Percentiles rank a stretch among this genome's conserved stretches.
phyloP scores from a whole-genome alignment of 2,329 filamentous ascomycete genomes.

The Westerdykella aurantiaca region DNA sequence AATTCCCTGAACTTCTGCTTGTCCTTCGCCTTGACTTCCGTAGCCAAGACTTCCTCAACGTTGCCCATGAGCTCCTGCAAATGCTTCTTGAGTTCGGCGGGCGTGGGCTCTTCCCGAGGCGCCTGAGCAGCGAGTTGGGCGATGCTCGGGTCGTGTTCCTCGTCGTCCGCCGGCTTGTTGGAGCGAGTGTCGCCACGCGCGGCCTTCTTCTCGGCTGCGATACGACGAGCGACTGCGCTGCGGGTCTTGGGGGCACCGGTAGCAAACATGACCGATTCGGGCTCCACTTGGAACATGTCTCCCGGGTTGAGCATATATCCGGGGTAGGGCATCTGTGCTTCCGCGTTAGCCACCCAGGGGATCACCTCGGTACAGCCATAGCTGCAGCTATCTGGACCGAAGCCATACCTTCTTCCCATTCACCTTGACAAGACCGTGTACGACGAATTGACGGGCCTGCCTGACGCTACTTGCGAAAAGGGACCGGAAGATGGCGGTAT shows the following conservation, averaged over 20 bases:
- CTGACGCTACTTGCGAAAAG: conserved; percentile 89
- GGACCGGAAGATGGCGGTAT: conserved; percentile 90
- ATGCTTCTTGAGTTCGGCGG: conserved; percentile 28
- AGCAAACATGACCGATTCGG: conserved; percentile 80
- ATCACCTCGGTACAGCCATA: background rate
- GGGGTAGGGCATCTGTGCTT: conserved; percentile 73
- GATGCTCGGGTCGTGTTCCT: conserved; percentile 9
- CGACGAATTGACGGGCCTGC: conserved; percentile 89
- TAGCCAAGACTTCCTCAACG: conserved; percentile 56
- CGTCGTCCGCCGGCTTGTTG: conserved; percentile 7
- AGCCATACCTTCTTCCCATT: conserved; percentile 82
- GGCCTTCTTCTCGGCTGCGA: conserved; percentile 27
- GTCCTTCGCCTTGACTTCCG: conserved; percentile 59
- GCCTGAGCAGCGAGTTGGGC: conserved; percentile 3
- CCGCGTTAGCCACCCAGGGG: background rate
- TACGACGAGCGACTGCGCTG: conserved; percentile 23
- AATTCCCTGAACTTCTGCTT: conserved; percentile 74
- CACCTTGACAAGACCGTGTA: conserved; percentile 89
- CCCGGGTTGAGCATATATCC: conserved; percentile 93
- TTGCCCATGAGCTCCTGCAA: conserved; percentile 38
- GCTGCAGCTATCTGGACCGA: conserved; percentile 1
- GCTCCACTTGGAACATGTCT: conserved; percentile 95
- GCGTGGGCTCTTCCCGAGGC: conserved; percentile 22
- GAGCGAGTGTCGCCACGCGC: conserved; percentile 23
- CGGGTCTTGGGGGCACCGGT: conserved; percentile 66